Evolutionary conservation across 495 filamentous ascomycete genomes (phyloP).

Genomic region (Penicillium diatomitis): DNA sequence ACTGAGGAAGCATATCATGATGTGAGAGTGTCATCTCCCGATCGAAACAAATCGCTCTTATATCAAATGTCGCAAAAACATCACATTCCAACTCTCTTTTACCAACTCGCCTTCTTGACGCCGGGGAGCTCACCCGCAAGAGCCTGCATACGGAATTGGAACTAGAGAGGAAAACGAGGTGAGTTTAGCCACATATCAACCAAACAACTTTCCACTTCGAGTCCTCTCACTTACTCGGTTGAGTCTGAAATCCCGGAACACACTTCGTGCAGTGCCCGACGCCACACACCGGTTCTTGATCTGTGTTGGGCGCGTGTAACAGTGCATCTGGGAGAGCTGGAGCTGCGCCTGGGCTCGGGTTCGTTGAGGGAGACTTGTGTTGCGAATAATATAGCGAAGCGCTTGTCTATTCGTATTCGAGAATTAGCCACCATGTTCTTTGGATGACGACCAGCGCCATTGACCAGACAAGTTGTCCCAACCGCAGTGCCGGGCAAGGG

Average conservation of each 20-base stretch:
- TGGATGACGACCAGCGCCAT: too few relatives aligned
- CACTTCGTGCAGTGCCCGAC: slow-evolving; percentile 76
- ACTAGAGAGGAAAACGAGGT: slow-evolving; percentile 41
- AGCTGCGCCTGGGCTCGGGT: slow-evolving; percentile 84
- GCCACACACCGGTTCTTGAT: slow-evolving; percentile 87
- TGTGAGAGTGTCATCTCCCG: slow-evolving; percentile 9
- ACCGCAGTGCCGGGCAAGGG: background rate
- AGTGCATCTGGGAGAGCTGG: slow-evolving; percentile 86
- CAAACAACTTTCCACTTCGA: background rate
- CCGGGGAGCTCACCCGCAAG: slow-evolving; percentile 82
- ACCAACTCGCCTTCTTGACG: slow-evolving; percentile 96
- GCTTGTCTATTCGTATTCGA: slow-evolving; percentile 60
- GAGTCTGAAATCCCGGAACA: slow-evolving; percentile 84
- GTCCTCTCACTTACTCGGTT: slow-evolving; percentile 57
- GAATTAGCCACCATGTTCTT: background rate
- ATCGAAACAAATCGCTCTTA: slow-evolving; percentile 11
- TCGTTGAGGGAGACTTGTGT: slow-evolving; percentile 73
- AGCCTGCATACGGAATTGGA: slow-evolving; percentile 83
- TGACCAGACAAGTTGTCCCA: too few relatives aligned
- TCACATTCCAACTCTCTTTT: slow-evolving; percentile 4
- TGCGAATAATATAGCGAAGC: slow-evolving; percentile 87
- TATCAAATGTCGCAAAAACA: slow-evolving; percentile 5
- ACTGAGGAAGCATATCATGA: slow-evolving; percentile 24
- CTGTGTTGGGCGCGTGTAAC: slow-evolving; percentile 86
- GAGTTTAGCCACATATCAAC: slow-evolving; percentile 13